Evolutionary conservation across 371 early-diverging fungal species (phyloP).

Genomic region (Fennellomyces sp.): DNA sequence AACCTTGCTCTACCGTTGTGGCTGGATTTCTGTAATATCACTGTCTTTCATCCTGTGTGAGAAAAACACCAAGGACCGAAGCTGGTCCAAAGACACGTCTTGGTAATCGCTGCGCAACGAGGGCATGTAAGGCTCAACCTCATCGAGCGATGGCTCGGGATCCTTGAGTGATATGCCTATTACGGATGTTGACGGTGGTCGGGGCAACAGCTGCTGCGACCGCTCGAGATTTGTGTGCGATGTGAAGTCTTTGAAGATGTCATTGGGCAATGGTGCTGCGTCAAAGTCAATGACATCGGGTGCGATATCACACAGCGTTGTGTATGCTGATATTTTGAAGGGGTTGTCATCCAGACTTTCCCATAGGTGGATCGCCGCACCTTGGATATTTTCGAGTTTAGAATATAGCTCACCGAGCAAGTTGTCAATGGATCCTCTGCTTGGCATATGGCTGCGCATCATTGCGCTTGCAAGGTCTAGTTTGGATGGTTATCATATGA

Average conservation of each 20-base stretch:
- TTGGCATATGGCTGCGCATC: conserved; percentile 33
- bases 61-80: conserved; percentile 27
- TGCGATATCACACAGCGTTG: conserved; percentile 43
- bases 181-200: conserved; percentile 8
- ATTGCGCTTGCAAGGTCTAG: conserved; percentile 42
- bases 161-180: neutral
- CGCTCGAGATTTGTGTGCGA: conserved; percentile 1
- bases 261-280: conserved; percentile 16
- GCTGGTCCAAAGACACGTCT: conserved; percentile 25
- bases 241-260: conserved; percentile 28
- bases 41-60: conserved; percentile 6
- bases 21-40: conserved; percentile 1
- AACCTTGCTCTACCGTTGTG: neutral
- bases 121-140: conserved; percentile 23
- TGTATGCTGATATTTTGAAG: conserved; percentile 40
- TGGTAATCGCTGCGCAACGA: conserved; percentile 18
- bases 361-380: conserved; percentile 22
- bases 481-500: neutral
- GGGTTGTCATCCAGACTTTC: conserved; percentile 28
- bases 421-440: conserved; percentile 27
- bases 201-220: conserved; percentile 6
- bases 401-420: conserved; percentile 43
- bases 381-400: conserved; percentile 36
- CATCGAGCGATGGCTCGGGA: neutral
- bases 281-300: conserved; percentile 30